A percentile compares a stretch with the other conserved stretches of the same genome.
phyloP scores from a whole-genome alignment of 129 eudicot genomes.

The Escallonia rubra region DNA sequence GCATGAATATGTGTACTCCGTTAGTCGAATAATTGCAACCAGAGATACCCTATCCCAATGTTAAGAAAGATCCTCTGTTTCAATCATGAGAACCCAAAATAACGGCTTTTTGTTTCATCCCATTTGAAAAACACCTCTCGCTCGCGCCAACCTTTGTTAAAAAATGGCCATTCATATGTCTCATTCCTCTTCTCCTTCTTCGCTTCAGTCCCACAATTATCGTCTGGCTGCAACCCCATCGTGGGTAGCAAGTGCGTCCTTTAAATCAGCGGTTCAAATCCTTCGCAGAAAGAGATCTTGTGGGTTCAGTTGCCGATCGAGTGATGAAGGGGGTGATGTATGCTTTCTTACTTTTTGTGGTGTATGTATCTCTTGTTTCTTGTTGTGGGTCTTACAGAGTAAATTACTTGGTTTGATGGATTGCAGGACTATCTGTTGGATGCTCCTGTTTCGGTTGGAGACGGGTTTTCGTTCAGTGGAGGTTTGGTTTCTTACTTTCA shows the following conservation, averaged over 20 bases:
- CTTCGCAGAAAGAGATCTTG: slow-evolving; percentile 19
- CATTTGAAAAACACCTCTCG: slow-evolving; percentile 6
- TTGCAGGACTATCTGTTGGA: slow-evolving; percentile 67
- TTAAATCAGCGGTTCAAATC: slow-evolving; percentile 18
- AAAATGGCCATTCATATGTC: slow-evolving; percentile 26
- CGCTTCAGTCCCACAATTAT: slow-evolving; percentile 24
- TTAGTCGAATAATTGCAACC: slow-evolving; percentile 44
- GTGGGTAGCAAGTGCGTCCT: slow-evolving; percentile 11
- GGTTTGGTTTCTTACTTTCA: slow-evolving; percentile 31
- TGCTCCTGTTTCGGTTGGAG: slow-evolving; percentile 87
- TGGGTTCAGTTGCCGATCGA: slow-evolving; percentile 38
- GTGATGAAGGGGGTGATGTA: slow-evolving; percentile 55
- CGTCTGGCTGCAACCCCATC: slow-evolving; percentile 23
- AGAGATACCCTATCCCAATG: slow-evolving; percentile 53
- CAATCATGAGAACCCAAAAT: slow-evolving; percentile 17
- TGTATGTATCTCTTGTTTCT: background rate
- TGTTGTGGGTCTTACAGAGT: background rate
- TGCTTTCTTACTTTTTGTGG: background rate
- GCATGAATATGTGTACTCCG: slow-evolving; percentile 9
- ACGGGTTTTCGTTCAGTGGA: slow-evolving; percentile 97
- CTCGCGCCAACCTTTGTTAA: slow-evolving; percentile 29
- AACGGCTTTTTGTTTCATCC: slow-evolving; percentile 35
- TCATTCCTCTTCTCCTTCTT: slow-evolving; percentile 13
- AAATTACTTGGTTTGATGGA: background rate
- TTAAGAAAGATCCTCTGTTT: slow-evolving; percentile 6